Evolutionary conservation across 768 basidiomycete species (phyloP).

Genomic region (Clitopilus hobsonii): DNA sequence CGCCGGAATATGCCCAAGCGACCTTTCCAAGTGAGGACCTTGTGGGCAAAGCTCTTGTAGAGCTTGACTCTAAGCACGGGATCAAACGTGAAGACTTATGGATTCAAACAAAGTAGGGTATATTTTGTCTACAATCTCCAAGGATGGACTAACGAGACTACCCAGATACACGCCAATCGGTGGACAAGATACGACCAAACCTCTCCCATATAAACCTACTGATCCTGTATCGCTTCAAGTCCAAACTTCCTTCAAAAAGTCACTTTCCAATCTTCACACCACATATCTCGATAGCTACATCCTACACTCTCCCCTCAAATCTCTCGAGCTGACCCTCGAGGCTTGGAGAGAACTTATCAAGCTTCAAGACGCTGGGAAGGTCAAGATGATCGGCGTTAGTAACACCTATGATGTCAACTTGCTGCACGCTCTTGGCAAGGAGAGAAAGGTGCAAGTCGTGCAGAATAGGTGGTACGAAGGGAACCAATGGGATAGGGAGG

Average conservation of each 20-base stretch:
- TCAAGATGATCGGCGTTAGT: constrained; percentile 67
- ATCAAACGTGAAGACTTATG: constrained; percentile 68
- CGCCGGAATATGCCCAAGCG: background rate
- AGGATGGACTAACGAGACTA: background rate
- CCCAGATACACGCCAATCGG: constrained; percentile 65
- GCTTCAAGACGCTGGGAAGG: constrained; percentile 62
- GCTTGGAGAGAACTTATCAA: constrained; percentile 63
- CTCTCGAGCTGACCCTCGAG: constrained; percentile 52
- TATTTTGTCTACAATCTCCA: background rate
- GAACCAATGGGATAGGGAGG: constrained; percentile 68
- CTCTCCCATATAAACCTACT: constrained; percentile 67
- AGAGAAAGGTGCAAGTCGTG: constrained; percentile 64
- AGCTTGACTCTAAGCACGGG: constrained; percentile 49
- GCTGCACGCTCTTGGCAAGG: constrained; percentile 47
- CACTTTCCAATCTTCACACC: constrained; percentile 65
- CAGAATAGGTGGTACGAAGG: constrained; percentile 86
- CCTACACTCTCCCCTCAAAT: constrained; percentile 70
- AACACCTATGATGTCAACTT: constrained; percentile 65
- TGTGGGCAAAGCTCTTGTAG: constrained; percentile 68
- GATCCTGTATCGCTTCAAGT: constrained; percentile 57
- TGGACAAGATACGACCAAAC: constrained; percentile 68
- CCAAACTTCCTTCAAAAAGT: constrained; percentile 52
- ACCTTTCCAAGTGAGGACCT: constrained; percentile 58
- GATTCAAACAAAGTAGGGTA: constrained; percentile 71
- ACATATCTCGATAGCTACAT: constrained; percentile 76